Base-by-base conservation (phyloP, 805 yeast genomes). In the Zygosaccharomyces rouxii region DNA sequence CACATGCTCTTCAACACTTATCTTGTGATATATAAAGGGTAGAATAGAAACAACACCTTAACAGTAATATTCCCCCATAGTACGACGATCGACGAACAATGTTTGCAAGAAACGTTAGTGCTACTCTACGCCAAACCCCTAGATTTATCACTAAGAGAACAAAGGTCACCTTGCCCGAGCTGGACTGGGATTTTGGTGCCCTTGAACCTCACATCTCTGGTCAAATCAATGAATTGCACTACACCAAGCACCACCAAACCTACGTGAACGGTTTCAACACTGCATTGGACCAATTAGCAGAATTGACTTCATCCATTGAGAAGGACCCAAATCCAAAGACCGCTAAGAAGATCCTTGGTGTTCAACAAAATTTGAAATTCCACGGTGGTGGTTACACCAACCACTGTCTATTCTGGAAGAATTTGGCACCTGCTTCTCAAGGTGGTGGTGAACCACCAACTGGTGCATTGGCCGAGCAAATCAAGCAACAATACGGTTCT, bases 311-410 rank as follows among this genome's bases (percentile, higher is more conserved):
- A 35, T 73, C 74, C 47, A 79, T 83, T 53, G 86, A 84, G 53
- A 74, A 75, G 53, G 72, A 78, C 62, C 79, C 78, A 63, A 69
- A 83, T 43, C 55, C 58, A 3, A 35, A 49, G 5, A 33, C 58
- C 16, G 59, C 62, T 6, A 48, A 56, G 19, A 52, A 56, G 41
- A 75, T 84, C 60, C 47, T 62, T 35, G 79, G 75, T 56, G 73
- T 87, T 55, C 86, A 84, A 67, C 85, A 86, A 60, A 73, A 77
- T 58, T 80, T 89, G 74, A 89, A 86, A 67, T 89, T 89, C 81
- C 90, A 89, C 69, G 94, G 94, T 58, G 97, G 97, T 67, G 97
- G 97, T 26, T 86, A 75, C 74, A 73, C 83, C 64, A 89, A 89
- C 80, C 97, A 89, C 73, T 74, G 81, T 56, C 72, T 89, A 56